phyloP scores from a whole-genome alignment of 2,329 filamentous ascomycete genomes.

The Fonsecaea pedrosoi region DNA sequence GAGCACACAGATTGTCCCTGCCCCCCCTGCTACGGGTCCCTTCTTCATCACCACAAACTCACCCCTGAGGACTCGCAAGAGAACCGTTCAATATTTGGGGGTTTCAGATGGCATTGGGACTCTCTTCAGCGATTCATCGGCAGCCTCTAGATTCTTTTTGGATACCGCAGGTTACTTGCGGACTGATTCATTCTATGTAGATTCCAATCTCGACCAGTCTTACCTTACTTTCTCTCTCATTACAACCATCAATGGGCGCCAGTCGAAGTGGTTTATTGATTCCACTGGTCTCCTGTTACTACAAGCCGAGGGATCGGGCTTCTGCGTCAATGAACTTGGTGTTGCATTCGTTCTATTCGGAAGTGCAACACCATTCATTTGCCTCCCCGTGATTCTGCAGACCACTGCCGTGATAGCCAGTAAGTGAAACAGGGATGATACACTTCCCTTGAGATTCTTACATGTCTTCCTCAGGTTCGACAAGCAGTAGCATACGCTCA shows the following conservation, averaged over 20 bases:
- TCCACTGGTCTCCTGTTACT: conserved; percentile 12
- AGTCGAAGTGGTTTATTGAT: conserved; percentile 11
- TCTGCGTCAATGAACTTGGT: conserved; percentile 23
- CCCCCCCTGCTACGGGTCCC: not conserved
- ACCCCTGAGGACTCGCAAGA: conserved; percentile 27
- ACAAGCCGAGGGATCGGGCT: conserved; percentile 3
- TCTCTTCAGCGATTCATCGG: conserved; percentile 14
- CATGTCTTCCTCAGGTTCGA: not conserved
- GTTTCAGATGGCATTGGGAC: conserved; percentile 27
- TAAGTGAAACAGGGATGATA: not conserved
- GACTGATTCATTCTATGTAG: conserved; percentile 22
- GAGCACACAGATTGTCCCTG: not conserved
- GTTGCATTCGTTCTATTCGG: conserved; percentile 23
- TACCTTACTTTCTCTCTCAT: conserved; percentile 27
- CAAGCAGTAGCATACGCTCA: not conserved
- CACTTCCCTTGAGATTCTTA: not conserved
- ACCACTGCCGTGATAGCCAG: not conserved
- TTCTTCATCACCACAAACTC: conserved; percentile 24
- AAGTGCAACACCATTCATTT: conserved; percentile 19
- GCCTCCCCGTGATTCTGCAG: conserved; percentile 14
- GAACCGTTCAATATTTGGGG: conserved; percentile 30
- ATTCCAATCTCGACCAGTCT: conserved; percentile 25
- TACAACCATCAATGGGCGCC: not conserved
- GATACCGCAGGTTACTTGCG: conserved; percentile 24
- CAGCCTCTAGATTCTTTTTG: conserved; percentile 31